Percentiles rank a stretch among this genome's conserved stretches.
Evolutionary conservation across 2,329 filamentous ascomycete genomes (phyloP).

Genomic region (Teratosphaeria pseudoeucalypti): DNA sequence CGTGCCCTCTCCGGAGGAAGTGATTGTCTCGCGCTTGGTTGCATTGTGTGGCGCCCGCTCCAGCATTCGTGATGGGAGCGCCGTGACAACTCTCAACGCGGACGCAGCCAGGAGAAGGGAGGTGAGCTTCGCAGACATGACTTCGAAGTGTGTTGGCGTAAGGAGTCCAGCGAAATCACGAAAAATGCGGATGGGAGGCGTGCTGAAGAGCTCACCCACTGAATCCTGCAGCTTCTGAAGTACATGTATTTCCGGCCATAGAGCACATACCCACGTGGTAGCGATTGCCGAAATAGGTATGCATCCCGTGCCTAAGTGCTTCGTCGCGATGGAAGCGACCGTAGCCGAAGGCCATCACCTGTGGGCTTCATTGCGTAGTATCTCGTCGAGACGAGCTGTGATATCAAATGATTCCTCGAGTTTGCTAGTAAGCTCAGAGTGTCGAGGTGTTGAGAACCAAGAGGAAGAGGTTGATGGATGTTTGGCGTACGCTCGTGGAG

Average conservation of each 20-base stretch:
- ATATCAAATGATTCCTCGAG: not conserved
- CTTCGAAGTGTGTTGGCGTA: not conserved
- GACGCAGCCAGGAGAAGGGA: not conserved
- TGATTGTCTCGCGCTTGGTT: not conserved
- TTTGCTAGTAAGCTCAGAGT: no score
- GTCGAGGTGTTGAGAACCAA: no score
- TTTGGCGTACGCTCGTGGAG: no score
- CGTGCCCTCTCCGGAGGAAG: conserved; percentile 1
- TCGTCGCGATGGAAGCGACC: not conserved
- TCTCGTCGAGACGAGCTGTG: not conserved
- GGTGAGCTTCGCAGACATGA: not conserved
- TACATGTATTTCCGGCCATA: not conserved
- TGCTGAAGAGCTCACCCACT: not conserved
- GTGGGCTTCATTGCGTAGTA: not conserved
- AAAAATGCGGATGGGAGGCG: not conserved
- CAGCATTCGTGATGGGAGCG: not conserved
- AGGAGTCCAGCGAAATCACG: not conserved
- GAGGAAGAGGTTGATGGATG: no score
- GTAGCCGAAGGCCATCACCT: not conserved
- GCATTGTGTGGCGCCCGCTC: not conserved
- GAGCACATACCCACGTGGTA: not conserved
- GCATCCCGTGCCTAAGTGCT: not conserved
- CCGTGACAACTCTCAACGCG: not conserved
- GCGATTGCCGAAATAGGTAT: not conserved
- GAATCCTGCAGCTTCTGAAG: not conserved